Evolutionary conservation across 768 basidiomycete species (phyloP), one percentile per base, ranked within the genome.

Genomic region (Mycena polygramma): DNA sequence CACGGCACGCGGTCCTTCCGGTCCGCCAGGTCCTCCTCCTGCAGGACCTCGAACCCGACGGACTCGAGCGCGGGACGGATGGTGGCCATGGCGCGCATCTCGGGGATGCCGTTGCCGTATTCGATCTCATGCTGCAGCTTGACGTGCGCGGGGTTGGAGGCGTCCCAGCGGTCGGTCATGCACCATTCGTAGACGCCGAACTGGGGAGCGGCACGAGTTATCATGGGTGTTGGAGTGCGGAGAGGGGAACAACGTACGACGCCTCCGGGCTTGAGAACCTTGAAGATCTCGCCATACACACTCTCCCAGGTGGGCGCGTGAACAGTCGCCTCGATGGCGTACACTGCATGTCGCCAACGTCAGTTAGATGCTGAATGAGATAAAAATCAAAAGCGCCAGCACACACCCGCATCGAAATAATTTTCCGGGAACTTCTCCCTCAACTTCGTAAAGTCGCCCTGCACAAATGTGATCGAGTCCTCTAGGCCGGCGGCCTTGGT

Each of bases 161-260:
- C 88, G 81, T 98, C 93, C 94, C 97, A 97, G 4, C 81, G 79
- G 80, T 98, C 96, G n/a, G 98, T 98, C 98, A 99, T 98, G 81
- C 91, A 92, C 97, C 97, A 99, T 80, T 99, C 98, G 82, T 99
- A 99, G 45, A 99, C 94, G 77, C 97, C 97, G 81, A 98, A 98
- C 94, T 97, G 71, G 48, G 61, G 46, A 52, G 37, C 26, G 20
- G 55, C 37, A 19, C 20, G 41, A 7, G 20, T 6, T 7, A 6
- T 7, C 60, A 35, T 14, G 20, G 8, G 39, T 6, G 30, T 30
- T 30, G 30, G 30, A 6, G 30, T 30, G 30, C 30, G 30, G 6
- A 19, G 71, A 52, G 22, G 30, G 30, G 30, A n/a, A 55, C 65
- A 36, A 89, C 94, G 79, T 78, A 97, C 96, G 24, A 94, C 85